Conservation (phyloP, 352 stramenopile genomes). For the Phytophthora pistaciae region DNA sequence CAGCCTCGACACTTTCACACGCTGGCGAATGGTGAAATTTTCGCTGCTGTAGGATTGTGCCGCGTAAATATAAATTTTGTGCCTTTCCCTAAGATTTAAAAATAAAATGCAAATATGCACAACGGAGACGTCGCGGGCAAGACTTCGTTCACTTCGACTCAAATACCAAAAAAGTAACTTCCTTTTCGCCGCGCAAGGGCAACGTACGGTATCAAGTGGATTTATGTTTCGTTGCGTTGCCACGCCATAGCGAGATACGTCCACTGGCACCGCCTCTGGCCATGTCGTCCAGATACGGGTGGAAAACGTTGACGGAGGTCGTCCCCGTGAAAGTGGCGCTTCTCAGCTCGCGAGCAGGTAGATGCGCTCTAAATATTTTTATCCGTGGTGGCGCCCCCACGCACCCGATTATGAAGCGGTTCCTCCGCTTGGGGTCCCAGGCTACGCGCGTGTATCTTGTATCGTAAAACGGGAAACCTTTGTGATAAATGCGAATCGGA, state of each 20-base stretch:
- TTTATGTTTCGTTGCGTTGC: conserved; percentile 5
- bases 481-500: conserved; percentile 39
- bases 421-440: conserved; percentile 71
- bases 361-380: conserved; percentile 69
- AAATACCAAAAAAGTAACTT: too few relatives aligned
- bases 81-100: too few relatives aligned
- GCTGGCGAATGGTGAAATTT: too few relatives aligned
- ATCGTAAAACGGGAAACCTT: conserved; percentile 28
- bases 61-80: too few relatives aligned
- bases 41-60: too few relatives aligned
- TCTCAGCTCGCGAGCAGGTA: conserved; percentile 61
- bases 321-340: conserved; percentile 54
- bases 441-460: conserved; percentile 52
- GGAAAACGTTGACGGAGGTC: conserved; percentile 80
- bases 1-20: too few relatives aligned
- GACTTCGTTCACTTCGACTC: too few relatives aligned
- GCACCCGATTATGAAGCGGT: conserved; percentile 72
- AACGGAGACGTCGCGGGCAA: too few relatives aligned
- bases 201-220: not conserved
- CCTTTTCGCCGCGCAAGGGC: too few relatives aligned
- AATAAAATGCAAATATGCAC: too few relatives aligned
- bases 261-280: conserved; percentile 82
- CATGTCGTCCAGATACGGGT: conserved; percentile 76
- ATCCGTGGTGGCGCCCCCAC: conserved; percentile 66
- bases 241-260: conserved; percentile 67